Evolutionary conservation across 257 asterid genomes (phyloP).

Genomic region (Plantago ovata): DNA sequence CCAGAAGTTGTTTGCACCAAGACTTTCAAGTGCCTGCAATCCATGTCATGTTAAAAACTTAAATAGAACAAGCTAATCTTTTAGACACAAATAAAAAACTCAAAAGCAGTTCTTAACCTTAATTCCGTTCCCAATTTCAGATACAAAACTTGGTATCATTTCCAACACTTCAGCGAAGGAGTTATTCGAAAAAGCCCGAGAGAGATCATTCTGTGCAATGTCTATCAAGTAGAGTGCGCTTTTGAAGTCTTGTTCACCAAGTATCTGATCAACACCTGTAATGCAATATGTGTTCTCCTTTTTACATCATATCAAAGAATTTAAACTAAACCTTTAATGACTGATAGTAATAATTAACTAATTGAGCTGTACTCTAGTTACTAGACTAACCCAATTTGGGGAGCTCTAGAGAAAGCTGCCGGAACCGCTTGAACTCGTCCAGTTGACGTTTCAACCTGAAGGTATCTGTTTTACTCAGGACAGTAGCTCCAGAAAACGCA

Average conservation of each 20-base stretch:
- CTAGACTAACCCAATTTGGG: too few relatives aligned
- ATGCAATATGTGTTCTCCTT: too few relatives aligned
- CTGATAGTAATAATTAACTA: too few relatives aligned
- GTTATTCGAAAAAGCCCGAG: background rate
- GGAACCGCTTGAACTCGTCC: conserved; percentile 36
- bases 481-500: conserved; percentile 35
- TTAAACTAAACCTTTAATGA: too few relatives aligned
- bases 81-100: background rate
- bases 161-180: background rate
- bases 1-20: conserved; percentile 23
- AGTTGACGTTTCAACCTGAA: conserved; percentile 35
- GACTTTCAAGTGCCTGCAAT: conserved; percentile 15
- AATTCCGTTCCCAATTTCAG: background rate
- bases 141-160: background rate
- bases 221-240: background rate
- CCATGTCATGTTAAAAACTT: background rate
- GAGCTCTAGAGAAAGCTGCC: conserved; percentile 29
- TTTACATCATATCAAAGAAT: too few relatives aligned
- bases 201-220: background rate
- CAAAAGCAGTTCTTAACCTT: background rate
- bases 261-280: too few relatives aligned
- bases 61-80: background rate
- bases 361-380: too few relatives aligned
- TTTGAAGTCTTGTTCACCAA: background rate
- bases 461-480: conserved; percentile 3